phyloP scores from a whole-genome alignment of 306 rosid genomes.

The Urtica urens region DNA sequence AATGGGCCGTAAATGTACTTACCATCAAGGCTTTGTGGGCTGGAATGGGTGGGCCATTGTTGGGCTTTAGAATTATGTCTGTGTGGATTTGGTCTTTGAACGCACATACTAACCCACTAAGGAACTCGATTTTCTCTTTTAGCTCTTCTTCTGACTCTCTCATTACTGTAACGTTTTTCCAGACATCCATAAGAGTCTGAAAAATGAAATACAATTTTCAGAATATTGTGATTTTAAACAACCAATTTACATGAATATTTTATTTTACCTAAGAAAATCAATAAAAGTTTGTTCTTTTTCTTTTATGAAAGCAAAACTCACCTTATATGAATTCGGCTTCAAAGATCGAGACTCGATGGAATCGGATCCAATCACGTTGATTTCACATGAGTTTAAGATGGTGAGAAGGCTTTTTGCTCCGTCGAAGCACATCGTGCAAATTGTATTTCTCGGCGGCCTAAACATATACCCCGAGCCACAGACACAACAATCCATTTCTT shows the following conservation, averaged over 20 bases:
- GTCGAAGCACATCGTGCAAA: slow-evolving; percentile 64
- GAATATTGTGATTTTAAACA: too few relatives aligned
- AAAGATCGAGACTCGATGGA: neutral
- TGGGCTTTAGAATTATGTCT: slow-evolving; percentile 45
- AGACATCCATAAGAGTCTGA: slow-evolving; percentile 41
- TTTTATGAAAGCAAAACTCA: slow-evolving; percentile 36
- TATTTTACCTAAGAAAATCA: neutral
- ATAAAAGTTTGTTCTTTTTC: neutral
- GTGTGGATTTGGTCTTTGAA: slow-evolving; percentile 49
- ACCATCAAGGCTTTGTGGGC: slow-evolving; percentile 62
- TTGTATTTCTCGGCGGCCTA: slow-evolving; percentile 81
- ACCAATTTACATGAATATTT: neutral
- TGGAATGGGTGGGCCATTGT: slow-evolving; percentile 41
- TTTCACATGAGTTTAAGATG: slow-evolving; percentile 36
- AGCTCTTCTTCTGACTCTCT: slow-evolving; percentile 23
- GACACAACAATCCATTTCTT: slow-evolving; percentile 60
- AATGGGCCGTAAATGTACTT: too few relatives aligned
- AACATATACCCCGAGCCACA: slow-evolving; percentile 52
- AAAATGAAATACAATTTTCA: neutral
- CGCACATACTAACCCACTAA: slow-evolving; percentile 36
- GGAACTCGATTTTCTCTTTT: slow-evolving; percentile 36
- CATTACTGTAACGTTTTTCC: slow-evolving; percentile 28
- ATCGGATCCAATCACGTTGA: neutral
- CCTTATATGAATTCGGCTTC: slow-evolving; percentile 46
- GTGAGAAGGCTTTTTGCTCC: slow-evolving; percentile 55